Conservation (phyloP, 139 green algal genomes). For the Eudorina sp. region DNA sequence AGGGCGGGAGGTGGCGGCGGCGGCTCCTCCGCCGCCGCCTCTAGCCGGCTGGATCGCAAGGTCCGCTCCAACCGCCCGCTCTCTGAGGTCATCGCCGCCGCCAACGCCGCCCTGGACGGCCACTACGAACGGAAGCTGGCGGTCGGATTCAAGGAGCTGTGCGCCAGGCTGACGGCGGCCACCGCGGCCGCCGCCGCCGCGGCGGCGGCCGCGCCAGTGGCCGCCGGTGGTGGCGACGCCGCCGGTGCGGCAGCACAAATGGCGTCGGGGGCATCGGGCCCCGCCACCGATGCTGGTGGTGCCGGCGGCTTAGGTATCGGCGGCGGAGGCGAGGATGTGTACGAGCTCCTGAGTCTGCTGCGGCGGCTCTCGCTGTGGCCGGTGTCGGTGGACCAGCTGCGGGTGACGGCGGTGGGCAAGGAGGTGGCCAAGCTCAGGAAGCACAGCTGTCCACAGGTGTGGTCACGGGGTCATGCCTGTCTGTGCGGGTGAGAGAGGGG, state of each 20-base stretch:
- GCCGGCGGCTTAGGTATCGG: too few species aligned
- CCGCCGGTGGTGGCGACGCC: neutral
- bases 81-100: slow-evolving; percentile 57
- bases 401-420: slow-evolving; percentile 18
- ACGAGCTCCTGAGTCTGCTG: slow-evolving; percentile 25
- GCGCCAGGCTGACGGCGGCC: slow-evolving; percentile 1
- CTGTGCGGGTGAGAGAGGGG: too few species aligned
- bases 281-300: too few species aligned
- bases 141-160: slow-evolving; percentile 47
- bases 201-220: neutral
- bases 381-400: neutral
- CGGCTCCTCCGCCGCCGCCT: neutral
- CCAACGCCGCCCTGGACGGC: slow-evolving; percentile 51
- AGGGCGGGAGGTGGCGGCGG: neutral
- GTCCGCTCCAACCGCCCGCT: slow-evolving; percentile 44
- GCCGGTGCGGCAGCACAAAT: neutral
- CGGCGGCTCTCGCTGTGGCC: slow-evolving; percentile 24
- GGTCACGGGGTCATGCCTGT: too few species aligned
- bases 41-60: slow-evolving; percentile 20
- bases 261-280: too few species aligned
- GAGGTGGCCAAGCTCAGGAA: slow-evolving; percentile 44
- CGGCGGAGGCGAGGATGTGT: neutral
- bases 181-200: neutral
- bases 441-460: slow-evolving; percentile 37
- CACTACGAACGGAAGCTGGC: slow-evolving; percentile 30